Evolutionary conservation across 1,139 yeast species (phyloP).

Genomic region (Kodamaea sp.): DNA sequence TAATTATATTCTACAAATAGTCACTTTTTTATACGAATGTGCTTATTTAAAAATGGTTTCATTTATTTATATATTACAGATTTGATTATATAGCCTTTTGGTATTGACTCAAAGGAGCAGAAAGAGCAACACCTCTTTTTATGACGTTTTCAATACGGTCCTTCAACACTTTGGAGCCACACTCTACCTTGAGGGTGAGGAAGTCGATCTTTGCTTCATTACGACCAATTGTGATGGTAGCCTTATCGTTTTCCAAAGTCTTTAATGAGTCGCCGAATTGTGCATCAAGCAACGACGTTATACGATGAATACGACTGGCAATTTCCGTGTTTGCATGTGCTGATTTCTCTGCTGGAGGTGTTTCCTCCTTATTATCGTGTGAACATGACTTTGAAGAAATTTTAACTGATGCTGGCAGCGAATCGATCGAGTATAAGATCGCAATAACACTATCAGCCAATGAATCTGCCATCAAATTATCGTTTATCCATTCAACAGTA

Average conservation of each 20-base stretch:
- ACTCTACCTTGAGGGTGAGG: conserved; percentile 61
- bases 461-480: conserved; percentile 77
- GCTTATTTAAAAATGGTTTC: too few species aligned
- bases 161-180: conserved; percentile 71
- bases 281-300: conserved; percentile 62
- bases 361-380: conserved; percentile 28
- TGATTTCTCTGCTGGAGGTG: conserved; percentile 17
- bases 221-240: conserved; percentile 65
- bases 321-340: conserved; percentile 38
- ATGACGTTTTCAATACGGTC: conserved; percentile 82
- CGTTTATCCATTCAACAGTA: conserved; percentile 88
- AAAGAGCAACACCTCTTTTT: conserved; percentile 71
- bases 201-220: conserved; percentile 69
- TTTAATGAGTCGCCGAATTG: conserved; percentile 83
- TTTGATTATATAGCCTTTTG: conserved; percentile 14
- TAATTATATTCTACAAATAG: too few species aligned
- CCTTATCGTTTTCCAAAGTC: conserved; percentile 40
- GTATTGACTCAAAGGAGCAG: conserved; percentile 64
- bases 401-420: conserved; percentile 93
- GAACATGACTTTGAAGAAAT: conserved; percentile 60
- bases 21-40: too few species aligned
- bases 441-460: conserved; percentile 94
- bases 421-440: conserved; percentile 83
- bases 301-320: conserved; percentile 56
- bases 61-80: too few species aligned